Percentiles rank a stretch among this genome's conserved stretches.
phyloP scores from a whole-genome alignment of 2,329 filamentous ascomycete genomes.

The Trichoderma cornu-damae region DNA sequence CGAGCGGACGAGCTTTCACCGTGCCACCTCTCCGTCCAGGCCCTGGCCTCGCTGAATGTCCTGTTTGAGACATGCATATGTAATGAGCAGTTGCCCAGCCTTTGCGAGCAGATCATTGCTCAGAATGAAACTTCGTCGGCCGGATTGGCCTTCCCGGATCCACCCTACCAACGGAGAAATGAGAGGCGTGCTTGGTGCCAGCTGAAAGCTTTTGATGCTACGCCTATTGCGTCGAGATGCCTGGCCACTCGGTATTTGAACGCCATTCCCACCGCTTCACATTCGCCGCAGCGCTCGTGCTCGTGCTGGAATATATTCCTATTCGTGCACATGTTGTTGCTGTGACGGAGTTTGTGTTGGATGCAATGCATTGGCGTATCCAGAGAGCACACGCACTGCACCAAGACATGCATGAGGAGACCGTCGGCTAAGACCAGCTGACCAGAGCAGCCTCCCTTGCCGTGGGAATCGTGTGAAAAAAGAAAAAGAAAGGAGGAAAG shows the following conservation, averaged over 20 bases:
- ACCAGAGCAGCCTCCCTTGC: background rate
- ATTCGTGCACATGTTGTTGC: background rate
- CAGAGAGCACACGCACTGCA: background rate
- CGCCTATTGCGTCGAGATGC: constrained; percentile 29
- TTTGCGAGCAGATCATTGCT: constrained; percentile 16
- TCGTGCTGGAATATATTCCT: background rate
- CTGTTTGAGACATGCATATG: constrained; percentile 18
- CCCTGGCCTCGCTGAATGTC: constrained; percentile 6
- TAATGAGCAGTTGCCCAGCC: constrained; percentile 10
- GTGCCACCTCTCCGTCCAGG: constrained; percentile 2
- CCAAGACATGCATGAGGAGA: background rate
- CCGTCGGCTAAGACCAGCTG: background rate
- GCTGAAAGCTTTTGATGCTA: constrained; percentile 16
- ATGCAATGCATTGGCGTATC: background rate
- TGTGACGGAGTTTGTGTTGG: background rate
- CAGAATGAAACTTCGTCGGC: background rate
- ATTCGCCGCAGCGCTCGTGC: background rate
- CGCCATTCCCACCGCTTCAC: background rate
- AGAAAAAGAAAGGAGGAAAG: background rate
- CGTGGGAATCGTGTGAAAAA: background rate
- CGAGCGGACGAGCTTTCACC: background rate
- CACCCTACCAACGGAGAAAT: constrained; percentile 10
- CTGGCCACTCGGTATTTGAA: background rate
- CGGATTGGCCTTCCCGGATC: constrained; percentile 12
- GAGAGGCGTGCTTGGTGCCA: constrained; percentile 19